Evolutionary conservation across 129 eudicot genomes (phyloP), one percentile per base, ranked within the genome.

Genomic region (Scalesia atractyloides): DNA sequence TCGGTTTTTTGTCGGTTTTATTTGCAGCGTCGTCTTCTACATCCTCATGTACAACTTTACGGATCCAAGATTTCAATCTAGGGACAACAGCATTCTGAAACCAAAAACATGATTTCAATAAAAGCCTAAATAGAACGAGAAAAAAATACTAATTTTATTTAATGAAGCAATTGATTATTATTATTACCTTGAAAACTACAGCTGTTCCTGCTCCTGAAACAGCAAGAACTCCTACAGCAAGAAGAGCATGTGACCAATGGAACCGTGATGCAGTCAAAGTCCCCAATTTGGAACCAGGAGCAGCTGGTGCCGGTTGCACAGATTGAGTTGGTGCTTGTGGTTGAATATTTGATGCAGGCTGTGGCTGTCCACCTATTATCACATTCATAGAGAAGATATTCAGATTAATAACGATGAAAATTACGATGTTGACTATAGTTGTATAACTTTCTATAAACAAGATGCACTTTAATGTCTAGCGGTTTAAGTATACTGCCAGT

Each of bases 201-300:
- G 87, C 88, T 7, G 97, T 94, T 70, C 97, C 99, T 75, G 99
- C 99, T 58, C 99, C 97, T 51, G 97, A 88, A 33, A 82, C 65
- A 47, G 97, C 93, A 70, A 94, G 77, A 64, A 94, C 82, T 39
- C 99, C 91, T 16, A 94, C 83, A 39, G 93, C 97, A 84, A 88
- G 80, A 68, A 94, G 15, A 77, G 89, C 96, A 74, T 90, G 92
- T 52, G 88, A 85, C 99, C 99, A 94, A 64, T 88, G 89, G 70
- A 90, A 84, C 34, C 79, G 78, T 37, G 86, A 79, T 52, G 69
- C 53, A 58, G 74, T 43, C 67, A 75, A 66, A 50, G 63, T 68
- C 77, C 95, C 85, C 82, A 79, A 49, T 67, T 82, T 88, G 68
- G 96, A 83, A 66, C 37, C 62, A 20, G 68, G 63, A 67, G 80